Percentiles rank a stretch among this genome's conserved stretches.
Conservation (phyloP, 2,329 filamentous ascomycete species). For the Fusarium globosum region DNA sequence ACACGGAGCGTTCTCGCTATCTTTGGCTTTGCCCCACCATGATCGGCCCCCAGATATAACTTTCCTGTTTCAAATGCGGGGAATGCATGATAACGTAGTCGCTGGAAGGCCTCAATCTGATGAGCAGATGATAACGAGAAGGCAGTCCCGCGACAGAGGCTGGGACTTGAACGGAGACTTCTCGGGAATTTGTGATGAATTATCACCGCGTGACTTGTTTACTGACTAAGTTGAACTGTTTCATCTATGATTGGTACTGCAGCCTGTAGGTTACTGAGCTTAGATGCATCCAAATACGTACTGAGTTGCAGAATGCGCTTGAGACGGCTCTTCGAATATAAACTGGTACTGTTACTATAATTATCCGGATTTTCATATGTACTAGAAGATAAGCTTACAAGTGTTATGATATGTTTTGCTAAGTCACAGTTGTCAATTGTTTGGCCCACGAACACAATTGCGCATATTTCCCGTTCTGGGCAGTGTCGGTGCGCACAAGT, state of each 20-base stretch:
- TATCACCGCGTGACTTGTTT: too few relatives aligned
- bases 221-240: background rate
- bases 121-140: background rate
- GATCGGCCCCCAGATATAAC: conserved; percentile 19
- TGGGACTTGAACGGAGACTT: fast-evolving
- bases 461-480: too few relatives aligned
- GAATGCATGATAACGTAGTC: background rate
- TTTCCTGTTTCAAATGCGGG: conserved; percentile 19
- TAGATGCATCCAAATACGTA: background rate
- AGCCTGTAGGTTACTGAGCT: background rate
- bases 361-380: fast-evolving
- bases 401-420: too few relatives aligned
- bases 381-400: background rate
- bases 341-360: fast-evolving
- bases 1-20: background rate
- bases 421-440: too few relatives aligned
- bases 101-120: background rate
- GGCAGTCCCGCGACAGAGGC: background rate
- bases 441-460: too few relatives aligned
- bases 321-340: too few relatives aligned
- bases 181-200: background rate
- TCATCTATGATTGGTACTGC: background rate
- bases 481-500: fast-evolving
- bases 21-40: background rate
- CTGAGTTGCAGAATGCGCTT: too few relatives aligned